Conservation (phyloP, 805 yeast species). For the Metschnikowia picachoensis region DNA sequence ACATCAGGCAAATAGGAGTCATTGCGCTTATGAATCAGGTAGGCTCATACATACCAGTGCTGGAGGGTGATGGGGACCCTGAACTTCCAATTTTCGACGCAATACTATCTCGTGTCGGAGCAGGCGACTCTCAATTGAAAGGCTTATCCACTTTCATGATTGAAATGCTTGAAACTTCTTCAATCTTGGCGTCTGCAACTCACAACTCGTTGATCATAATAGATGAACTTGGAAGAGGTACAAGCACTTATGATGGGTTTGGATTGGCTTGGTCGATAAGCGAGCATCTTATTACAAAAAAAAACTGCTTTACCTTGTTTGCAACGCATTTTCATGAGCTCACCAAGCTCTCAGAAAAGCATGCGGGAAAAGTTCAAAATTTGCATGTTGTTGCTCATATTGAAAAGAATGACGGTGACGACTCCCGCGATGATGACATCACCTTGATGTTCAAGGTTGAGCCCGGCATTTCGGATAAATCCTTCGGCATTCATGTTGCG, state of each 20-base stretch:
- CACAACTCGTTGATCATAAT: conserved; percentile 76
- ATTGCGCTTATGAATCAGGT: conserved; percentile 83
- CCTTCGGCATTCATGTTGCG: conserved; percentile 97
- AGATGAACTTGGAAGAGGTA: conserved; percentile 95
- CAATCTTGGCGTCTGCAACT: conserved; percentile 78
- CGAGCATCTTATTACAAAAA: conserved; percentile 69
- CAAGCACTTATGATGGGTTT: conserved; percentile 87
- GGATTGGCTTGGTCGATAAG: conserved; percentile 97
- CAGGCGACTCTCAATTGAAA: conserved; percentile 95
- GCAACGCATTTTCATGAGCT: conserved; percentile 98
- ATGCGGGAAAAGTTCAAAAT: conserved; percentile 61
- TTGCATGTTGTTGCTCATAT: conserved; percentile 93
- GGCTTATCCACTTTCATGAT: conserved; percentile 97
- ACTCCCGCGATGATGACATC: conserved; percentile 54
- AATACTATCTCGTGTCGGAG: conserved; percentile 94
- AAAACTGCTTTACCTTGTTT: conserved; percentile 78
- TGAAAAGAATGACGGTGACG: conserved; percentile 41
- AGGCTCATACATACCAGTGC: conserved; percentile 84
- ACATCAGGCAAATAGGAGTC: conserved; percentile 85
- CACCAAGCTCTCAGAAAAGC: conserved; percentile 67
- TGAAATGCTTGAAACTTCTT: conserved; percentile 92
- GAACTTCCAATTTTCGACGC: conserved; percentile 86
- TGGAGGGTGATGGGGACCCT: conserved; percentile 43
- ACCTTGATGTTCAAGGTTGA: conserved; percentile 92
- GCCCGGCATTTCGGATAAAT: conserved; percentile 91